These are phyloP conservation scores for Raffaelea ambrosiae DNA, from an alignment of 2,329 filamentous ascomycete genomes.

Conservation along the genomic window DNA sequence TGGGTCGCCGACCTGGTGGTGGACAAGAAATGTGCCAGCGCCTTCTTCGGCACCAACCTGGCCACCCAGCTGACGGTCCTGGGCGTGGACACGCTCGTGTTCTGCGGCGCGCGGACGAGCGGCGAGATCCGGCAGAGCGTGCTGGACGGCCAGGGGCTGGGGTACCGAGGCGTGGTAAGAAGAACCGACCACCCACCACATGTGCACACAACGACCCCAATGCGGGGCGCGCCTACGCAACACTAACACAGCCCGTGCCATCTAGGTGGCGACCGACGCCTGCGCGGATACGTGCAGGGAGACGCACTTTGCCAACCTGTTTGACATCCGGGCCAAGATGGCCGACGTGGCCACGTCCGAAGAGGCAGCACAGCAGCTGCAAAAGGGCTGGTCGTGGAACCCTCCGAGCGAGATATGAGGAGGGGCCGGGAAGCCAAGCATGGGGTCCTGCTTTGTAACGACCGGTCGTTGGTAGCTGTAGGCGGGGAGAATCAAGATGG, in stretches of 20 bases:
- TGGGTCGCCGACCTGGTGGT: conserved; percentile 23
- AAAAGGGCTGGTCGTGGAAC: conserved; percentile 1
- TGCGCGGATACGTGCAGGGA: conserved; percentile 7
- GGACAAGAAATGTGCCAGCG: conserved; percentile 33
- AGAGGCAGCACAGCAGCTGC: background rate
- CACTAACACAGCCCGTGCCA: too few relatives aligned
- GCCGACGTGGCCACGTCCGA: conserved; percentile 1
- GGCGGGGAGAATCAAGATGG: too few relatives aligned
- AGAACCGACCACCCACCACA: too few relatives aligned
- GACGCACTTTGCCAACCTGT: conserved; percentile 6
- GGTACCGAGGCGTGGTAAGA: conserved; percentile 23
- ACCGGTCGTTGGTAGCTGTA: too few relatives aligned
- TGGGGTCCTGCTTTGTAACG: too few relatives aligned
- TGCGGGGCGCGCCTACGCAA: too few relatives aligned
- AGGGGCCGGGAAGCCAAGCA: too few relatives aligned
- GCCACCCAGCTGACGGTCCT: conserved; percentile 27
- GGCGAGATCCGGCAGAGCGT: conserved; percentile 35
- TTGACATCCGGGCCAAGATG: conserved; percentile 6
- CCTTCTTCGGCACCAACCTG: conserved; percentile 38
- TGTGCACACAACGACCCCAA: too few relatives aligned
- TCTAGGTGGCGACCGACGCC: conserved; percentile 2
- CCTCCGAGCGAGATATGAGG: too few relatives aligned
- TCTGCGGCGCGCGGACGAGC: conserved; percentile 38
- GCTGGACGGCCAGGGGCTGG: conserved; percentile 34
- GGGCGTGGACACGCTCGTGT: conserved; percentile 32